Base-by-base conservation (phyloP, 805 yeast species). In the Naumovozyma castellii region DNA sequence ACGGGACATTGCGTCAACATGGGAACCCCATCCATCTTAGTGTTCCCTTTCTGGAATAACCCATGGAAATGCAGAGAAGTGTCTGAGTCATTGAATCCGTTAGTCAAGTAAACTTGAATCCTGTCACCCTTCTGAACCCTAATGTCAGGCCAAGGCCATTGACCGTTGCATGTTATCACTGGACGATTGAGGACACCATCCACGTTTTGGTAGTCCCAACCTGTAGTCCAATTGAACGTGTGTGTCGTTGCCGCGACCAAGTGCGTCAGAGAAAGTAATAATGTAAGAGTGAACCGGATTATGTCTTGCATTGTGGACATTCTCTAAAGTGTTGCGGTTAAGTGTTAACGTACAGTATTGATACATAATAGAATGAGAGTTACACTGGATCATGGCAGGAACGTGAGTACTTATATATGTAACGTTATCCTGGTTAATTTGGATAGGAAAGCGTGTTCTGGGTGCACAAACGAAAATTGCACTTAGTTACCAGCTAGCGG, bases 21-120 rank as follows among this genome's bases (percentile, higher is more conserved):
- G 53, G 82, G 83, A 13, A 95, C 94, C 43, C 98, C 98, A 62
- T 90, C 98, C 90, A 83, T 82, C 56, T 72, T 79, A 51, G 59
- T 68, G 13, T 88, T 64, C 19, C 82, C 84, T 48, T 78, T 71
- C 47, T 66, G 70, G 76, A 83, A 92, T 57, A 92, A 57, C 41
- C 98, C 98, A 65, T 90, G 98, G 78, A 86, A 85, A 66, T 92
- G 98, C 53, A 90, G 62, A 5, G 90, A 65, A 5, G 62, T 56
- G 32, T 95, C 84, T 38, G 74, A 69, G 55, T 76, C 75, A 32
- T 48, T 50, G 41, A 88, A 74, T 22, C 85, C 86, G 57, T 92
- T 92, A 47, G 75, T 77, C 63, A 90, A 71, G 53, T 80, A 75
- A 31, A 86, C 65, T 42, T 79, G 61, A 38, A 92, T 71, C 12